These are phyloP conservation scores for Pulicaria dysenterica DNA, from an alignment of 129 eudicot genomes.

Conservation along the genomic window DNA sequence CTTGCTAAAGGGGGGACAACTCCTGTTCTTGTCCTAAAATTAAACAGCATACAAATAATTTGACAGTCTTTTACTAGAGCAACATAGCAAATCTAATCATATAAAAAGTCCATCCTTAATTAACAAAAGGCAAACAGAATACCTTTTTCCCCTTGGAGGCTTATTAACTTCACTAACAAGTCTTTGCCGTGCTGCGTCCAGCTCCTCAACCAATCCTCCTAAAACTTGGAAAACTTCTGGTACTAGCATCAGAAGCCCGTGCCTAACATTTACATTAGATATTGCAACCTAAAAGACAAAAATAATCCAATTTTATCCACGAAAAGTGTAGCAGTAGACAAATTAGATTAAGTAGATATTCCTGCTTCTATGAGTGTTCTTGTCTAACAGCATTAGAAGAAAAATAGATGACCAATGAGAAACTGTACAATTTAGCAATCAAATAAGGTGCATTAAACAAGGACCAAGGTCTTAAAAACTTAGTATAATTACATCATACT, in stretches of 20 bases:
- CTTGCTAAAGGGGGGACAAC: slow-evolving; percentile 63
- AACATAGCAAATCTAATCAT: background rate
- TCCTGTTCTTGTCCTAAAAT: slow-evolving; percentile 66
- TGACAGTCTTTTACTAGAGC: background rate
- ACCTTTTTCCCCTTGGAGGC: slow-evolving; percentile 98
- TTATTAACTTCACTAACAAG: slow-evolving; percentile 85
- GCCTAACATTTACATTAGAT: slow-evolving; percentile 69
- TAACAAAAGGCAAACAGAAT: slow-evolving; percentile 2
- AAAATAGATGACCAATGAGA: background rate
- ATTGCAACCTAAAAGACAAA: slow-evolving; percentile 56
- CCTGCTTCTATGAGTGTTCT: background rate
- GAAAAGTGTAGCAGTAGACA: background rate
- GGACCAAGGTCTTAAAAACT: too few relatives aligned
- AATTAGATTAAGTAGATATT: background rate
- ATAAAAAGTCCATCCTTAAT: too few relatives aligned
- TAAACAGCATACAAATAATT: too few relatives aligned
- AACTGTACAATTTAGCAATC: background rate
- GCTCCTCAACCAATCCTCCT: slow-evolving; percentile 82
- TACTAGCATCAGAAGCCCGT: slow-evolving; percentile 85
- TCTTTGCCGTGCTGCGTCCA: slow-evolving; percentile 82
- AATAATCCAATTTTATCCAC: background rate
- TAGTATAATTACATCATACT: too few relatives aligned
- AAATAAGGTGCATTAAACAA: too few relatives aligned
- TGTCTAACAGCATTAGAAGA: background rate
- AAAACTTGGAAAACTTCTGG: slow-evolving; percentile 86